A percentile compares a stretch with the other conserved stretches of the same genome.
Conservation (phyloP, 1,284 basidiomycete species). For the Kwoniella shivajii region DNA sequence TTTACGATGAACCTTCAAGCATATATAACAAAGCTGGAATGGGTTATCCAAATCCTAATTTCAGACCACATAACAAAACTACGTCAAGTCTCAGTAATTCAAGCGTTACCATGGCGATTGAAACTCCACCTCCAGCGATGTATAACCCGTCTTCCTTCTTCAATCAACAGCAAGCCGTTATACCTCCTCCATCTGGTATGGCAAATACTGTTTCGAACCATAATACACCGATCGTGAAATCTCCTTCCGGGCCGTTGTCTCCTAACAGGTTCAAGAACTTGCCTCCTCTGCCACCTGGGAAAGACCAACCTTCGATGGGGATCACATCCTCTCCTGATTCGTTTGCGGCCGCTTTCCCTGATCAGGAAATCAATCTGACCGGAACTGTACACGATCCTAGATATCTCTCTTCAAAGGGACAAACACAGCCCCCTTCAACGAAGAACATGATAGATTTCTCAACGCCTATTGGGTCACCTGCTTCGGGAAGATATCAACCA, state of each 20-base stretch:
- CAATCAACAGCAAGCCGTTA: constrained; percentile 12
- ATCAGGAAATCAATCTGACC: constrained; percentile 13
- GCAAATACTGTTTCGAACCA: neutral
- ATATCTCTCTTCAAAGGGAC: constrained; percentile 1
- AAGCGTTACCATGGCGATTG: constrained; percentile 28
- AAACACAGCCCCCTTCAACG: neutral
- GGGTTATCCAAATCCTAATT: constrained; percentile 11
- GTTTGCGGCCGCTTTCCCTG: constrained; percentile 20
- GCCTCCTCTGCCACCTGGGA: constrained; percentile 40
- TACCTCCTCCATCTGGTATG: neutral
- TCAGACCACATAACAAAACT: constrained; percentile 32
- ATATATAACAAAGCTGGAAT: constrained; percentile 1
- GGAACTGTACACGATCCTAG: constrained; percentile 14
- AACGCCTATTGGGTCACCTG: neutral
- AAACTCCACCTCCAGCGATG: constrained; percentile 25
- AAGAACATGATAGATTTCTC: constrained; percentile 7
- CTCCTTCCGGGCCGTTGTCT: constrained; percentile 23
- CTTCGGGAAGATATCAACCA: neutral
- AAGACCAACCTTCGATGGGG: neutral
- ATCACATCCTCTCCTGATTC: constrained; percentile 24
- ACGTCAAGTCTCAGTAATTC: constrained; percentile 36
- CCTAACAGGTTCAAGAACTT: constrained; percentile 50
- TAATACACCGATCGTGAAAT: neutral
- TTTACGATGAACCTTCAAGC: constrained; percentile 17
- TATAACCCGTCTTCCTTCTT: constrained; percentile 21